These are phyloP conservation scores for Podospora pseudoanserina DNA, from an alignment of 495 filamentous ascomycete species.

Conservation along the genomic window DNA sequence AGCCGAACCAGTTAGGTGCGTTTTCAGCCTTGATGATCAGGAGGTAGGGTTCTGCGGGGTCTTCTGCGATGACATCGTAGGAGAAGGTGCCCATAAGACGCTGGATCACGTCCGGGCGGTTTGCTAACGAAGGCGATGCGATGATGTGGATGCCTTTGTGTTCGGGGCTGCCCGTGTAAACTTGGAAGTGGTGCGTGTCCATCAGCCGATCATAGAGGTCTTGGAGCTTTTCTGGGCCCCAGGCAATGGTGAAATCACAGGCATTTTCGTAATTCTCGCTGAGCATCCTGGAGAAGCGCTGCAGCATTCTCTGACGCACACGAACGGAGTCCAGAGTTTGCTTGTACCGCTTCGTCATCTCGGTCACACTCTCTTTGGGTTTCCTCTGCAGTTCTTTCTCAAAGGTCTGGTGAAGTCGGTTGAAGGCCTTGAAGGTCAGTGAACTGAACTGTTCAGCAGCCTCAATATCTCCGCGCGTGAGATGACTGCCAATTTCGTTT, in stretches of 20 bases:
- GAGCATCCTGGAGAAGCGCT: constrained; percentile 76
- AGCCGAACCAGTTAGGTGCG: constrained; percentile 77
- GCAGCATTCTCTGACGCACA: constrained; percentile 79
- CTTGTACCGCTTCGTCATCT: constrained; percentile 97
- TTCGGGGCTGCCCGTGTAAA: constrained; percentile 61
- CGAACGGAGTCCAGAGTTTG: constrained; percentile 91
- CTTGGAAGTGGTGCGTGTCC: constrained; percentile 80
- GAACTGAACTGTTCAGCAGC: constrained; percentile 98
- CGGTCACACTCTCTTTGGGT: constrained; percentile 73
- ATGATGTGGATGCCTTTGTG: constrained; percentile 77
- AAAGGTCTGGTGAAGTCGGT: constrained; percentile 82
- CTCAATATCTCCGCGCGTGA: constrained; percentile 90
- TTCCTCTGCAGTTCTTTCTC: constrained; percentile 82
- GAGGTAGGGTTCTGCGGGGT: constrained; percentile 73
- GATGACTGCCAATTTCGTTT: constrained; percentile 81
- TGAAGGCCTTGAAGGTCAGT: constrained; percentile 85
- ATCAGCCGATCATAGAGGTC: constrained; percentile 79
- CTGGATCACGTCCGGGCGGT: constrained; percentile 73
- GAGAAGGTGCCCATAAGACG: constrained; percentile 85
- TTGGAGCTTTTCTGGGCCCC: constrained; percentile 60
- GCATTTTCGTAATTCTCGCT: constrained; percentile 93
- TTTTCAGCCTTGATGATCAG: constrained; percentile 80
- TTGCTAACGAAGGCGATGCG: constrained; percentile 73
- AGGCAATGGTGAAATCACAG: constrained; percentile 82
- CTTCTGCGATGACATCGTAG: constrained; percentile 70